Evolutionary conservation across 345 rosid species (phyloP), one percentile per base, ranked within the genome.

Genomic region (Populus simonii): DNA sequence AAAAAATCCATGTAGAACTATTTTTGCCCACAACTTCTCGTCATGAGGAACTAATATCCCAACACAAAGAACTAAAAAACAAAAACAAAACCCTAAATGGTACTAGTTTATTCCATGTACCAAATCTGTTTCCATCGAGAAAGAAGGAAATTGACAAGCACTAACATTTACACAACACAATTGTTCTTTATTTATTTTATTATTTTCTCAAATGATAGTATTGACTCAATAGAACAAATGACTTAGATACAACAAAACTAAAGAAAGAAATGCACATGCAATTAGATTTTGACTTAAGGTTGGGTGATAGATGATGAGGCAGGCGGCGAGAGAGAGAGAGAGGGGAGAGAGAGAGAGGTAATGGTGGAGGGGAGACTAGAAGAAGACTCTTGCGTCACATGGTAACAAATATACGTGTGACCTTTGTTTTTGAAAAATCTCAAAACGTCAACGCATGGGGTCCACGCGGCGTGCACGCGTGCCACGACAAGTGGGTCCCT

Each of bases 391-490:
- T 78, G 55, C 85, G 86, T 79, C 85, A 49, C 71, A 38, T 63
- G 83, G 71, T 77, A 55, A 65, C 23, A 31, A 51, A 71, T 77
- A 22, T 45, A 70, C n/a, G 77, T 43, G 67, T 27, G 76, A 63
- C 61, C 66, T 69, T 76, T 62, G 38, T 38, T 68, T 63, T 78
- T 31, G 59, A n/a, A 10, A n/a, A 20, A 3, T 20, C 25, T 36
- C 7, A 0, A 0, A 2, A 36, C 68, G 93, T 90, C 91, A 90
- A 88, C 85, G 72, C 22, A 18, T 62, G 85, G 93, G 90, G 70
- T 74, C 92, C 89, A 84, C 81, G 76, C 85, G 86, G 85, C 87
- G 89, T 86, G 89, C 92, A 84, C 82, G 93, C 93, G 90, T 90
- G 90, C 86, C 70, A 74, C 65, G 89, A 89, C 89, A 82, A 3